Conservation (phyloP, 768 basidiomycete species). For the Mycena crocata region DNA sequence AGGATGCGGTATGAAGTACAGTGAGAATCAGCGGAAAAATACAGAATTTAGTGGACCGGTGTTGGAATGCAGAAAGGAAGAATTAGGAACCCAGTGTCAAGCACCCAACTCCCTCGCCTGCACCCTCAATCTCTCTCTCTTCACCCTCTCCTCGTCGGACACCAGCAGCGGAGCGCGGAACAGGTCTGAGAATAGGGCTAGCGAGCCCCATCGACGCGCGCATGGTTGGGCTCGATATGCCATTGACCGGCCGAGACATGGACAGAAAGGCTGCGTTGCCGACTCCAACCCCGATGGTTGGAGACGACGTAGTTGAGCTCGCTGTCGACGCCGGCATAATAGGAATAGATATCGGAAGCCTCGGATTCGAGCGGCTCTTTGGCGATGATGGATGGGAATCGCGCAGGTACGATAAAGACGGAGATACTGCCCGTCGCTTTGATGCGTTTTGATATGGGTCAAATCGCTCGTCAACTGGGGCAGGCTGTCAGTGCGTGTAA, state of each 20-base stretch:
- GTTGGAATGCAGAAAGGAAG: slow-evolving; percentile 1
- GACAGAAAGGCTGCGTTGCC: slow-evolving; percentile 61
- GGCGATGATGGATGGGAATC: slow-evolving; percentile 62
- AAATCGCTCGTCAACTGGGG: slow-evolving; percentile 84
- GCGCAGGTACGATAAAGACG: slow-evolving; percentile 76
- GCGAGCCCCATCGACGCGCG: slow-evolving; percentile 77
- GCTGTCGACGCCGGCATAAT: slow-evolving; percentile 68
- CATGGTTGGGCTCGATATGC: slow-evolving; percentile 80
- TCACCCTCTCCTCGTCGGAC: slow-evolving; percentile 65
- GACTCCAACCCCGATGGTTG: slow-evolving; percentile 70
- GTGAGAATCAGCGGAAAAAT: slow-evolving; percentile 18
- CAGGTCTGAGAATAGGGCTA: slow-evolving; percentile 81
- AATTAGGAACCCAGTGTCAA: slow-evolving; percentile 57
- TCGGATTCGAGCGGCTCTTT: slow-evolving; percentile 56
- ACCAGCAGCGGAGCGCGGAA: slow-evolving; percentile 56
- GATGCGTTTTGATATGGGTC: slow-evolving; percentile 84
- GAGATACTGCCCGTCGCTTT: slow-evolving; percentile 87
- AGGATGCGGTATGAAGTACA: slow-evolving; percentile 33
- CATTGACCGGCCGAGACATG: slow-evolving; percentile 56
- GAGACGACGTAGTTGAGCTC: slow-evolving; percentile 79
- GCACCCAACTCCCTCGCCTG: slow-evolving; percentile 80
- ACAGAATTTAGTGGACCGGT: slow-evolving; percentile 12
- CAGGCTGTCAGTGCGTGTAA: slow-evolving; percentile 23
- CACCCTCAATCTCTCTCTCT: slow-evolving; percentile 80
- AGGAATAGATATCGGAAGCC: slow-evolving; percentile 77